Base-by-base conservation (phyloP, 805 yeast species). In the Wickerhamomyces kurtzmanii region DNA sequence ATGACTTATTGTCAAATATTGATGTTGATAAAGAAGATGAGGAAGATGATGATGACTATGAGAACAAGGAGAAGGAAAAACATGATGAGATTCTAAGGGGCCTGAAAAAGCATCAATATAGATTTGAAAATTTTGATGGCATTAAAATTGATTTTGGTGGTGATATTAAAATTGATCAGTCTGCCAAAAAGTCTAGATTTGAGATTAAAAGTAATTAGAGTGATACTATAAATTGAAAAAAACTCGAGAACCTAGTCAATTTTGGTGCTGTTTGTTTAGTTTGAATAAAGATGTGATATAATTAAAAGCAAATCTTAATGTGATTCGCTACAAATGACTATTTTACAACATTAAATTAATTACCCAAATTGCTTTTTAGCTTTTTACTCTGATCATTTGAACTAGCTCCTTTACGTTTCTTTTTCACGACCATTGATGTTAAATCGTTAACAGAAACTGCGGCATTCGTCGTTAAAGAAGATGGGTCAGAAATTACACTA, bases 341-440 rank as follows among this genome's bases (percentile, higher is more conserved):
- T n/a, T n/a, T n/a, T n/a, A n/a, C n/a, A n/a, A n/a, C n/a, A n/a
- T n/a, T 17, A 22, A 9, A 6, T 13, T 17, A 15, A 11, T 30
- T 28, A 41, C n/a, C 28, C 32, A 16, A 36, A 42, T 10, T 37
- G 28, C 27, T 39, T 42, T 26, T 46, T 39, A 12, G 19, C 17
- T 27, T 26, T 7, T 23, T 29, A 15, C 13, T 12, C 8, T 14
- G 8, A 13, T 24, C 27, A 15, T 21, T 23, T 3, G 26, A 15
- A 7, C 9, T 14, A 8, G 17, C n/a, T 10, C 37, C 35, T 26
- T 41, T 45, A 14, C 47, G 35, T 21, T 47, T 61, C 45, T 69
- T 68, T 53, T 78, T 79, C 45, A 70, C 73, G 8, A 76, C 80
- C 61, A 71, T 59, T 4, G 70, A 55, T 0, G 83, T 69, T 35